Evolutionary conservation across 2,329 filamentous ascomycete genomes (phyloP).

Genomic region (Dactylellina haptotyla): DNA sequence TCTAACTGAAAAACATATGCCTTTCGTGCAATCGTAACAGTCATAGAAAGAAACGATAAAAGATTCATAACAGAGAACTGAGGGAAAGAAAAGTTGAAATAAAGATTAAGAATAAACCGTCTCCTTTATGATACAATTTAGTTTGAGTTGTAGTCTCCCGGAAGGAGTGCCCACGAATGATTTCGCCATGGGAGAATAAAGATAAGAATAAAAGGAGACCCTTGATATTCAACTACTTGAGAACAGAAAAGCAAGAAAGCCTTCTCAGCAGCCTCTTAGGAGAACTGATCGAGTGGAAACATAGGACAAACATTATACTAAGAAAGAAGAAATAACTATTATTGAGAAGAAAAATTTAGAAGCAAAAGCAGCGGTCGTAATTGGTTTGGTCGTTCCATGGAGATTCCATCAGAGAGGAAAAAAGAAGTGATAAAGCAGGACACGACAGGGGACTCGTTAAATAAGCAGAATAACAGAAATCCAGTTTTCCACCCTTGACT

Average conservation of each 20-base stretch:
- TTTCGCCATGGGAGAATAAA: conserved; percentile 3
- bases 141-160: not conserved
- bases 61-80: no score
- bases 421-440: conserved; percentile 11
- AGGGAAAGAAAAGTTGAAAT: no score
- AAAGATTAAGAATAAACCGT: no score
- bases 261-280: no score
- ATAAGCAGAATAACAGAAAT: conserved; percentile 28
- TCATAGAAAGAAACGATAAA: no score
- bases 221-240: conserved; percentile 25
- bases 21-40: no score
- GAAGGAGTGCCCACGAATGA: not conserved
- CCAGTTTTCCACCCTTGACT: conserved; percentile 31
- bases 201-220: conserved; percentile 15
- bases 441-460: conserved; percentile 33
- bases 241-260: not conserved
- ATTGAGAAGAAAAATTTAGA: conserved; percentile 12
- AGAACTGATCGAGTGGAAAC: no score
- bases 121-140: conserved; percentile 45
- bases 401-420: conserved; percentile 19
- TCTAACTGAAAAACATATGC: no score
- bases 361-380: conserved; percentile 24
- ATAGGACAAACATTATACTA: no score
- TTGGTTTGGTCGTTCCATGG: conserved; percentile 17
- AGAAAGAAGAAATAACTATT: conserved; percentile 17